Evolutionary conservation across 1,139 yeast species (phyloP), one percentile per base, ranked within the genome.

Genomic region (Yamadazyma oceani): DNA sequence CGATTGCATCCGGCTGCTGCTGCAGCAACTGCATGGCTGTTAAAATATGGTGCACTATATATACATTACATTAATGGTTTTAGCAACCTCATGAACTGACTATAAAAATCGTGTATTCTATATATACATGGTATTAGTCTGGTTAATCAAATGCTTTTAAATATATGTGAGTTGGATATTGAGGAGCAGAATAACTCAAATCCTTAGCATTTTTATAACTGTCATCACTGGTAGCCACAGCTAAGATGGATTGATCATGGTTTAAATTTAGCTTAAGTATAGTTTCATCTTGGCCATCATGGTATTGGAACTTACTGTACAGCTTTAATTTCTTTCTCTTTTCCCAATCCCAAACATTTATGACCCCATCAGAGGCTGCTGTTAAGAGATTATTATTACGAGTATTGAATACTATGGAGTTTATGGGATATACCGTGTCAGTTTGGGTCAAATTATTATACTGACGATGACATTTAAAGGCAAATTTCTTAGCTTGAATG

Each of bases 401-500:
- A 2, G 73, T 72, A 45, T 75, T 75, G 52, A 84, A 83, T 11
- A 69, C 69, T 7, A 88, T 55, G 0, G 86, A 70, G 48, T 87
- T 86, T 8, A 90, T 89, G 0, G 96, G 95, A 32, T 78, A 82
- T 2, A 86, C 95, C 35, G 80, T 61, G 46, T 82, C 90, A 4
- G 69, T 68, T 22, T 75, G 77, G 19, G 68, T 62, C 25, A 47
- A 43, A 37, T 62, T 60, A 42, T 73, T 73, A 21, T 55, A 49
- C 19, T 49, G 45, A 26, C 96, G 64, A 57, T 90, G 97, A 48
- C 96, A 85, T 52, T 88, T 82, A 68, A 89, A 90, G 0, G 96
- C 95, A 57, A 82, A 90, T 38, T 69, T 61, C 5, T 59, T 55
- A 11, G 49, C 48, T 44, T 79, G 82, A 0, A 59, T 58, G 15